Evolutionary conservation across 139 green algal species (phyloP).

Genomic region (Gonium pectorale): DNA sequence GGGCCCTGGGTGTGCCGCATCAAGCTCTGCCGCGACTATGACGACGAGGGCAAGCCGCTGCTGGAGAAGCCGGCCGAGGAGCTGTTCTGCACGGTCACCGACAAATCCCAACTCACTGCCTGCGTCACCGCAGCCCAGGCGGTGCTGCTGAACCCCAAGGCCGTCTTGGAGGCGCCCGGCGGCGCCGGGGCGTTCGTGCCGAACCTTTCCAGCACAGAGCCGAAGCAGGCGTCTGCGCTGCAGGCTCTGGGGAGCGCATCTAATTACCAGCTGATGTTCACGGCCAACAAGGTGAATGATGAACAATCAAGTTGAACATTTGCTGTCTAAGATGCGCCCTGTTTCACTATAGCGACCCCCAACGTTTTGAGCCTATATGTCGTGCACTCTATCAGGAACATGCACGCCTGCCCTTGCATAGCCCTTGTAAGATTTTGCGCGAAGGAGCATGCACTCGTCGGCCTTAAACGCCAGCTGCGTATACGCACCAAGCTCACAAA

Average conservation of each 20-base stretch:
- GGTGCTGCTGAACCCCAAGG: constrained; percentile 4
- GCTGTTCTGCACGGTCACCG: background rate
- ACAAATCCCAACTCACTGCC: background rate
- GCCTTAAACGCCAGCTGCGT: too few species aligned
- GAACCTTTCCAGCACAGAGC: background rate
- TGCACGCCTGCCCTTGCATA: too few species aligned
- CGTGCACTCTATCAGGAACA: too few species aligned
- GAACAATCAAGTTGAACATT: too few species aligned
- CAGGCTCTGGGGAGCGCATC: background rate
- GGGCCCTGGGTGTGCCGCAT: background rate
- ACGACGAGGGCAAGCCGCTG: background rate
- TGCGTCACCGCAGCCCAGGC: background rate
- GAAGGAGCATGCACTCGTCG: too few species aligned
- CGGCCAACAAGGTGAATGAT: constrained; percentile 20
- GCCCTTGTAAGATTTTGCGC: too few species aligned
- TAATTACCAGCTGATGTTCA: background rate
- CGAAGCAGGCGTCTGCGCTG: background rate
- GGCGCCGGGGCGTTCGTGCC: background rate
- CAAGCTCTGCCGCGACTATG: background rate
- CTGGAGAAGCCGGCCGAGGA: background rate
- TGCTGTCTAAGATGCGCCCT: too few species aligned
- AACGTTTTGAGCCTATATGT: too few species aligned
- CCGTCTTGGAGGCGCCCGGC: background rate
- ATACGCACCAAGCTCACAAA: too few species aligned
- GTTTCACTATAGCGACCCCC: too few species aligned